A percentile compares a stretch with the other conserved stretches of the same genome.
Conservation (phyloP, 2,329 filamentous ascomycete genomes). For the Calonectria multiphialidica region DNA sequence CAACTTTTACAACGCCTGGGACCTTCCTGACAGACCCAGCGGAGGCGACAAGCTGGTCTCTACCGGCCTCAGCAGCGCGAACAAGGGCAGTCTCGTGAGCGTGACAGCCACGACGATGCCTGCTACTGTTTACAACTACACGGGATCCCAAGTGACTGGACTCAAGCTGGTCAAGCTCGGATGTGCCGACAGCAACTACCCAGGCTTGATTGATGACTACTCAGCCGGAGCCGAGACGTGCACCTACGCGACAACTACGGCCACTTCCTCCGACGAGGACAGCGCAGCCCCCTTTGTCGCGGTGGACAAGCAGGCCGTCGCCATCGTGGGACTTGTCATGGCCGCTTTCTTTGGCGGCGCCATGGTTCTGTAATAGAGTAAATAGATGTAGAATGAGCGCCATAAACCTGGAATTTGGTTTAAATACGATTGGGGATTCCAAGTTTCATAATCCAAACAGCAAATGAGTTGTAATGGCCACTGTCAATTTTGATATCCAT, state of each 20-base stretch:
- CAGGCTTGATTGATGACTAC: not conserved
- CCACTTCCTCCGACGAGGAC: not conserved
- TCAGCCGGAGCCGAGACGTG: not conserved
- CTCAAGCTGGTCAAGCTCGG: not conserved
- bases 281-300: not conserved
- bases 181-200: conserved; percentile 4
- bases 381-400: not conserved
- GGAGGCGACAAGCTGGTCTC: not conserved
- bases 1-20: not conserved
- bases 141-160: not conserved
- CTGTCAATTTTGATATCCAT: too few species aligned
- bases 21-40: not conserved
- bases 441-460: too few species aligned
- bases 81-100: not conserved
- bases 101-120: not conserved
- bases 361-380: not conserved
- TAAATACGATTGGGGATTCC: too few species aligned
- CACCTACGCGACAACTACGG: not conserved
- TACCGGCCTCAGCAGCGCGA: not conserved
- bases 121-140: conserved; percentile 7
- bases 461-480: too few species aligned
- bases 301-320: not conserved
- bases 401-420: not conserved
- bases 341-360: not conserved
- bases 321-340: not conserved